Evolutionary conservation across 306 rosid genomes (phyloP).

Genomic region (Oemleria cerasiformis): DNA sequence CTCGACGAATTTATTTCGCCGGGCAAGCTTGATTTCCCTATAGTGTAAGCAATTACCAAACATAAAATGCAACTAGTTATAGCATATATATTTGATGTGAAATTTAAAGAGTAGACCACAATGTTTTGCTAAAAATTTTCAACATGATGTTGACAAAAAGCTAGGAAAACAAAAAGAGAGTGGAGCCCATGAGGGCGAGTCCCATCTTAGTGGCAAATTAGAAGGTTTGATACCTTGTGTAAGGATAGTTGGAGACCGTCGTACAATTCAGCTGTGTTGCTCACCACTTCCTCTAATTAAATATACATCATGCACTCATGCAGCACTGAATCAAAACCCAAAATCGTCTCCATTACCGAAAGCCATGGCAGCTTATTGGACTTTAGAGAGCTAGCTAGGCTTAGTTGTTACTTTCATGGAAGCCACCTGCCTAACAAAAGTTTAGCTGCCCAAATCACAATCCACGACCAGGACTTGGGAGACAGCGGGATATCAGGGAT

Average conservation of each 20-base stretch:
- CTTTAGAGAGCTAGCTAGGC: background rate
- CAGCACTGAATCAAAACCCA: background rate
- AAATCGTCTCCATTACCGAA: background rate
- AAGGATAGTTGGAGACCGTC: slow-evolving; percentile 28
- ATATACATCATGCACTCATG: background rate
- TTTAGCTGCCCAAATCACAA: background rate
- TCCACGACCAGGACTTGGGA: background rate
- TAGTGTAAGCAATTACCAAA: too few relatives aligned
- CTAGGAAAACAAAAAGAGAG: background rate
- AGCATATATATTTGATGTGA: too few relatives aligned
- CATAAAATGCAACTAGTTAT: too few relatives aligned
- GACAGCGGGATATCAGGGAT: slow-evolving; percentile 48
- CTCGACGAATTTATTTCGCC: too few relatives aligned
- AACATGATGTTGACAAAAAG: too few relatives aligned
- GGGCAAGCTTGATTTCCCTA: too few relatives aligned
- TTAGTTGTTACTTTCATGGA: background rate
- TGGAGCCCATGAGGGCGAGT: background rate
- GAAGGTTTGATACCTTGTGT: slow-evolving; percentile 2
- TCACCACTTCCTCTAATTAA: slow-evolving; percentile 7
- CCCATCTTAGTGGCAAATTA: background rate
- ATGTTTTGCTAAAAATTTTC: too few relatives aligned
- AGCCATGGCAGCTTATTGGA: background rate
- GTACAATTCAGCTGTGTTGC: slow-evolving; percentile 28
- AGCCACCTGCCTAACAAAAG: background rate
- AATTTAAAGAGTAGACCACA: too few relatives aligned